Base-by-base conservation (phyloP, 805 yeast species). In the Saccharomycopsis sp. region DNA sequence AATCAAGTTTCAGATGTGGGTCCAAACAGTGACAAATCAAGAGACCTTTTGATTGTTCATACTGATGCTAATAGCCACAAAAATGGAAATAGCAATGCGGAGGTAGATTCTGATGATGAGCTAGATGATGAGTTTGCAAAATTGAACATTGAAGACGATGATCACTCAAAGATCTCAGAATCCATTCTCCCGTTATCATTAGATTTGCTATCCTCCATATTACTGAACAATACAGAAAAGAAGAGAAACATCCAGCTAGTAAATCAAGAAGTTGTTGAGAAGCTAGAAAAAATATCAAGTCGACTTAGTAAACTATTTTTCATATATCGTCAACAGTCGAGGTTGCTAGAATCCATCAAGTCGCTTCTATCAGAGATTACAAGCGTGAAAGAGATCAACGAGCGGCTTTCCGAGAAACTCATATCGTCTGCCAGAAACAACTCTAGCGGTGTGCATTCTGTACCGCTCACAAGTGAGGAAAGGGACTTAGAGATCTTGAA, bases 41-140 rank as follows among this genome's bases (percentile, higher is more conserved):
- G 20, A 1, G 34, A 41, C 5, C 9, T 20, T 34, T 51, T 21
- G 8, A 46, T 21, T 5, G 56, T 24, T 16, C 14, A 34, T 24
- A 57, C 3, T 50, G 52, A 1, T 41, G 53, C n/a, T 55, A 61
- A 63, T 34, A 51, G 50, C n/a, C n/a, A n/a, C 21, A 55, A n/a
- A 41, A 56, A 21, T 9, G 64, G 63, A 15, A 63, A 63, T 9
- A 65, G 65, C 12, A 53, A 46, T 46, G 66, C 60, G 37, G 71
- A 70, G 29, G 69, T 59, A 3, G 79, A 75, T 61, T 71, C 77
- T 2, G 79, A 74, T 62, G 76, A 74, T 60, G 77, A 61, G 48
- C 68, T 62, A 1, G 68, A 66, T 46, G 70, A 65, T 16, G 69
- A 62, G 5, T 66, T 61, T n/a, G 64, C 63, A 7, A 34, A 46